Conservation (phyloP, 73 alveolate species). For the Uronychia binucleata region DNA sequence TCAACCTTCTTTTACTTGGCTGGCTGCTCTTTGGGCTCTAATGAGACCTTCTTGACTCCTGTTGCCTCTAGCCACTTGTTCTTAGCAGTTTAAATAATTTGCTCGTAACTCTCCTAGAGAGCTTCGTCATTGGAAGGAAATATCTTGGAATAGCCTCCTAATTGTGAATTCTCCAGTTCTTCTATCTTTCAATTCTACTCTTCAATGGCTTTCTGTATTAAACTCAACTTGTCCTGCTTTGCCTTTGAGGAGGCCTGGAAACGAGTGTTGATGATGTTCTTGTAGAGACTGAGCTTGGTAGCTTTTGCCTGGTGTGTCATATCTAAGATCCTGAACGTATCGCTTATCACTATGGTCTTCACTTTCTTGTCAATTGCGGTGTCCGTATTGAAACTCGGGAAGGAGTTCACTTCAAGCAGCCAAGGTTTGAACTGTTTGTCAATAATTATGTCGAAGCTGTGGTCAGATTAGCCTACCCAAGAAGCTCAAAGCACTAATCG, state of each 20-base stretch:
- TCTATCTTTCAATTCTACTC: not conserved
- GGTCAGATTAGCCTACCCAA: not conserved
- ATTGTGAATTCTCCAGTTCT: not conserved
- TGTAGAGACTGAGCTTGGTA: not conserved
- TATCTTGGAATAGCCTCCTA: not conserved
- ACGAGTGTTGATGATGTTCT: not conserved
- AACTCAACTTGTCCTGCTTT: not conserved
- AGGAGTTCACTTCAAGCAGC: conserved; percentile 82
- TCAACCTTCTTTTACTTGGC: too few species aligned
- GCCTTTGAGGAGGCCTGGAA: not conserved
- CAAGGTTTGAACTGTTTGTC: conserved; percentile 72
- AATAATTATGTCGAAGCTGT: conserved; percentile 57
- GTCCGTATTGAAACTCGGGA: conserved; percentile 77
- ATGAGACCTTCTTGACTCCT: not conserved
- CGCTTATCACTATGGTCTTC: not conserved
- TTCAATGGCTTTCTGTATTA: not conserved
- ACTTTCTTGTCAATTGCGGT: conserved; percentile 68
- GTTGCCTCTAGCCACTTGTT: not conserved
- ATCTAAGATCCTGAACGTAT: not conserved
- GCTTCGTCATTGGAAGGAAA: not conserved
- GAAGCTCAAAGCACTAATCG: not conserved
- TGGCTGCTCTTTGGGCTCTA: too few species aligned
- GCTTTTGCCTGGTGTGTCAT: not conserved
- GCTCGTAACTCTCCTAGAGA: not conserved
- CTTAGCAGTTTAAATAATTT: too few species aligned